These are phyloP conservation scores for Microbotryum lychnidis-dioicae DNA, from an alignment of 1,284 basidiomycete species.

Conservation along the genomic window DNA sequence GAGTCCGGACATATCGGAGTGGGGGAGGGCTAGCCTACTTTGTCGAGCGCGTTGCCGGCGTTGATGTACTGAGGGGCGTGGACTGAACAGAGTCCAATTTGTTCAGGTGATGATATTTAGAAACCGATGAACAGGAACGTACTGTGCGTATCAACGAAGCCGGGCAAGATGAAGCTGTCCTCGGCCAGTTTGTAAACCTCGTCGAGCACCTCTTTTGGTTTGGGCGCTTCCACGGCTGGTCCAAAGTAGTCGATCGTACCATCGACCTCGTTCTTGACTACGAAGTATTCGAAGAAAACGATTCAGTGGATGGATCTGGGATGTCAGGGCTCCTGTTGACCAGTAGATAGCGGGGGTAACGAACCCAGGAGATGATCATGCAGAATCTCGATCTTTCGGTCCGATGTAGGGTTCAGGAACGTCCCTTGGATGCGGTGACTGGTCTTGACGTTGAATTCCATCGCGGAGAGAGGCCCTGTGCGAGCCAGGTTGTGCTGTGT, in stretches of 20 bases:
- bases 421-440: conserved; percentile 45
- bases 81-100: conserved; percentile 45
- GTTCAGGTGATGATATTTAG: background rate
- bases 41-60: conserved; percentile 70
- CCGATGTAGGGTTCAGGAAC: conserved; percentile 51
- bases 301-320: too few relatives aligned
- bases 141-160: conserved; percentile 46
- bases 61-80: conserved; percentile 81
- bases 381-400: conserved; percentile 51
- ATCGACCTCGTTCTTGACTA: conserved; percentile 46
- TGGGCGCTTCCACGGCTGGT: background rate
- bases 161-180: conserved; percentile 57
- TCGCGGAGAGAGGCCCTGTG: background rate
- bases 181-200: conserved; percentile 21
- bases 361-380: conserved; percentile 54
- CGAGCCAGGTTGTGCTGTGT: background rate
- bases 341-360: conserved; percentile 25
- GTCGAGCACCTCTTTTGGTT: background rate
- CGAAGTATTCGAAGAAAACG: conserved; percentile 30
- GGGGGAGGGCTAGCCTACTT: background rate
- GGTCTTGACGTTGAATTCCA: background rate
- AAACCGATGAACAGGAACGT: background rate
- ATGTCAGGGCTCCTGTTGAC: too few relatives aligned
- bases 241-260: conserved; percentile 53
- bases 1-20: too few relatives aligned